Percentiles rank a stretch among this genome's conserved stretches.
Conservation (phyloP, 176 grass and related monocot genomes). For the Alloteropsis semialata region DNA sequence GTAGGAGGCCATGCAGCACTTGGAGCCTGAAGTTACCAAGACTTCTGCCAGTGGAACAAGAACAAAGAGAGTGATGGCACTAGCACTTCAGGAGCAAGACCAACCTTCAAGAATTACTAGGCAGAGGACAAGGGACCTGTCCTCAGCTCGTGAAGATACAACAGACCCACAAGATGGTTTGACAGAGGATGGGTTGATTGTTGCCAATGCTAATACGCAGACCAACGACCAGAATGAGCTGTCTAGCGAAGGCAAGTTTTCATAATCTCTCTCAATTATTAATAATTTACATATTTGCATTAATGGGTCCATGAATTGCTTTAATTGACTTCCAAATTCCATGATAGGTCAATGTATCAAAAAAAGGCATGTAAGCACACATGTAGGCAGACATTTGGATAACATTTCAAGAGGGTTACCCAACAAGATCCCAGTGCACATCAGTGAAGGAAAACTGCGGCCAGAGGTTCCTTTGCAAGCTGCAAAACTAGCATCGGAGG, state of each 20-base stretch:
- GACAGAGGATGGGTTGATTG: not conserved
- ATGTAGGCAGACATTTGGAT: not conserved
- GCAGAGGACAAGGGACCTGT: not conserved
- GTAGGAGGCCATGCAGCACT: not conserved
- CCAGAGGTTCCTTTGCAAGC: too few relatives aligned
- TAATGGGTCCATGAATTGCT: not conserved
- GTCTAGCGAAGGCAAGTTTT: not conserved
- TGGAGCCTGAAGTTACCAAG: not conserved
- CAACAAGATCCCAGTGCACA: too few relatives aligned
- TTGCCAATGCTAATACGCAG: not conserved
- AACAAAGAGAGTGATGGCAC: not conserved
- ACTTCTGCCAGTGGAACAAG: not conserved
- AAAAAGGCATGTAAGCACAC: not conserved
- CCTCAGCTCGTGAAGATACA: not conserved
- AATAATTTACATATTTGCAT: not conserved
- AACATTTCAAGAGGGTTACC: too few relatives aligned
- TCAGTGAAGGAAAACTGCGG: too few relatives aligned
- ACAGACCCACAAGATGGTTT: not conserved
- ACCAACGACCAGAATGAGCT: not conserved
- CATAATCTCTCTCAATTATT: not conserved
- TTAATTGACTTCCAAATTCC: not conserved
- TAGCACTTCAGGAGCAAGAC: not conserved
- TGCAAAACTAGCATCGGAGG: not conserved
- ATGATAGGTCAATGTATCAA: not conserved
- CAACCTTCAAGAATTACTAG: too few relatives aligned